Percentiles rank a stretch among this genome's conserved stretches.
Conservation (phyloP, 129 eudicot species). For the Flaveria bidentis region DNA sequence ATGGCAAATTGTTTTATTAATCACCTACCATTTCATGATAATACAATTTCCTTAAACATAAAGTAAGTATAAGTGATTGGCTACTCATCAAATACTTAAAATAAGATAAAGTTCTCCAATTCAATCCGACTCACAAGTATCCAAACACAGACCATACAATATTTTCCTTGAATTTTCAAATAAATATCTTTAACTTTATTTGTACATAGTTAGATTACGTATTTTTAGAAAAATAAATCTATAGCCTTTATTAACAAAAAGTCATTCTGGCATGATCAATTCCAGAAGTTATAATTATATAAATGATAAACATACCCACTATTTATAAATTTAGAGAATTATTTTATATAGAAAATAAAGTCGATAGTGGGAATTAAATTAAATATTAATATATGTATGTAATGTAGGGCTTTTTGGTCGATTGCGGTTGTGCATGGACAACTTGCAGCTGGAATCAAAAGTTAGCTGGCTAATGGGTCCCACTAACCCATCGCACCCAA, state of each 20-base stretch:
- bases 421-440: constrained; percentile 9
- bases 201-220: background rate
- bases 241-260: background rate
- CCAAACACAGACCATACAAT: background rate
- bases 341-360: background rate
- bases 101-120: constrained; percentile 1
- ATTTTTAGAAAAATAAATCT: too few species aligned
- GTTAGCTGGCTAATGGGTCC: constrained; percentile 28
- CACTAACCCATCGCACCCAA: constrained; percentile 1
- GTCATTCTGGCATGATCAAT: background rate
- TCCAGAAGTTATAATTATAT: background rate
- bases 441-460: constrained; percentile 22
- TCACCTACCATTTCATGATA: background rate
- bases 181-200: background rate
- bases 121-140: background rate
- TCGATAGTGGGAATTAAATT: background rate
- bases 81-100: constrained; percentile 6
- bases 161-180: background rate
- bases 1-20: background rate
- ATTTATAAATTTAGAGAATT: background rate
- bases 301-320: background rate
- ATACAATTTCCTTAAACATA: background rate
- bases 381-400: background rate
- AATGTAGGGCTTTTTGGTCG: background rate
- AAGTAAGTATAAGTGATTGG: background rate